Evolutionary conservation across 371 early-diverging fungal genomes (phyloP).

Genomic region (Rhizomucor pusillus): DNA sequence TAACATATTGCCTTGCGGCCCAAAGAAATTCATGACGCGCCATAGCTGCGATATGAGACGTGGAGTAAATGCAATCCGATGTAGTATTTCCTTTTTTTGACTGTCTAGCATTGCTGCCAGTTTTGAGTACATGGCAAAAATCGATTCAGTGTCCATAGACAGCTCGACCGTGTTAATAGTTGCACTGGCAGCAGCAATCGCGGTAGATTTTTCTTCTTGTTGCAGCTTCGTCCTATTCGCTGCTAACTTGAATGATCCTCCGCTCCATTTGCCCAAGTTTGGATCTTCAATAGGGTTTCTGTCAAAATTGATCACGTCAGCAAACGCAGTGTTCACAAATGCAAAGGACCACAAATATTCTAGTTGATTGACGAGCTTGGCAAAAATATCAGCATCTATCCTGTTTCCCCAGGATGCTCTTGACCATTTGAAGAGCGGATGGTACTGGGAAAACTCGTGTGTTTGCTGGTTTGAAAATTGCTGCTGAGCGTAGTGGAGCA

Average conservation of each 20-base stretch:
- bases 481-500: constrained; percentile 35
- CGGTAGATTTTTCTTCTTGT: background rate
- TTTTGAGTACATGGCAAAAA: constrained; percentile 52
- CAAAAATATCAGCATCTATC: constrained; percentile 40
- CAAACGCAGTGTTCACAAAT: constrained; percentile 49
- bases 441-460: constrained; percentile 46
- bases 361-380: constrained; percentile 38
- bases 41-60: constrained; percentile 60
- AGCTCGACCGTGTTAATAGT: constrained; percentile 17
- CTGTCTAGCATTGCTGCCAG: constrained; percentile 42
- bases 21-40: constrained; percentile 58
- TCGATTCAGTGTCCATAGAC: constrained; percentile 49
- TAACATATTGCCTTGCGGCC: constrained; percentile 54
- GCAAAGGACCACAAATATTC: constrained; percentile 58
- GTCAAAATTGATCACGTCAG: constrained; percentile 33
- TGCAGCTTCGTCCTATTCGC: constrained; percentile 6
- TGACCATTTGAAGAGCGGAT: constrained; percentile 70
- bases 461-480: constrained; percentile 50
- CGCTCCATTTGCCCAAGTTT: constrained; percentile 14
- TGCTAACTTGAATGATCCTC: constrained; percentile 5
- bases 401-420: constrained; percentile 34
- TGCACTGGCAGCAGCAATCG: constrained; percentile 1
- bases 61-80: constrained; percentile 58
- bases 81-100: constrained; percentile 53
- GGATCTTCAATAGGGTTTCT: too few relatives aligned